Evolutionary conservation across 192 early-diverging fungal species (phyloP).

Genomic region (Obelidium mucronatum): DNA sequence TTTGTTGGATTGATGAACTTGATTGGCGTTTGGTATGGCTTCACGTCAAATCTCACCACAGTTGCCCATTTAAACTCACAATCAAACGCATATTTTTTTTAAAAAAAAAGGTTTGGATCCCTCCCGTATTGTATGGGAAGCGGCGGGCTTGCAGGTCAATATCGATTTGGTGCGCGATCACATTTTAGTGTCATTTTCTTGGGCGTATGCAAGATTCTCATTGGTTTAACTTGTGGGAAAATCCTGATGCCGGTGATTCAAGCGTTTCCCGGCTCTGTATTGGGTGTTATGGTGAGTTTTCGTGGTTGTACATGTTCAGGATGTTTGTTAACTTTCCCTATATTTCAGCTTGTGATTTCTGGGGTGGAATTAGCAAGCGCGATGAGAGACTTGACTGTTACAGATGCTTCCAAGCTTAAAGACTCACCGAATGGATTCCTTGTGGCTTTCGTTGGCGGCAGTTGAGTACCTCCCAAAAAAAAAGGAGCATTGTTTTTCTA

Average conservation of each 20-base stretch:
- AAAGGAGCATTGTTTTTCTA: background rate
- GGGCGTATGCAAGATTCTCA: constrained; percentile 76
- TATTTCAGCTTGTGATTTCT: constrained; percentile 83
- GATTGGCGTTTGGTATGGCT: constrained; percentile 78
- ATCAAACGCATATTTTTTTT: no score
- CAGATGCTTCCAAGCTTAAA: constrained; percentile 42
- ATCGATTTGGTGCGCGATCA: constrained; percentile 89
- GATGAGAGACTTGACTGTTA: constrained; percentile 59
- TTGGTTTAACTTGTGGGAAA: constrained; percentile 84
- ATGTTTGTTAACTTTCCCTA: background rate
- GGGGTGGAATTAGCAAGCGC: constrained; percentile 74
- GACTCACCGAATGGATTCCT: constrained; percentile 12
- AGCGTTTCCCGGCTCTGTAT: constrained; percentile 76
- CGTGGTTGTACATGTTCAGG: no score
- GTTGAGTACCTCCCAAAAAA: no score
- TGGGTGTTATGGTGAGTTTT: constrained; percentile 94
- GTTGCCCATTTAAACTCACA: no score
- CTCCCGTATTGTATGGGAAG: constrained; percentile 65
- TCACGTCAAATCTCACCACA: constrained; percentile 53
- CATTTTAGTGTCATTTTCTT: constrained; percentile 81
- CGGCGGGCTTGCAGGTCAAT: constrained; percentile 94
- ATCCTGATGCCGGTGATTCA: constrained; percentile 76
- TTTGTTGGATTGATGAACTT: constrained; percentile 85
- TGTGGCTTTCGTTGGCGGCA: constrained; percentile 16
- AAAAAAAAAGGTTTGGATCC: constrained; percentile 4